A percentile compares a stretch with the other conserved stretches of the same genome.
These are phyloP conservation scores for Eimeria mitis DNA, from an alignment of 169 alveolate species.

Conservation along the genomic window DNA sequence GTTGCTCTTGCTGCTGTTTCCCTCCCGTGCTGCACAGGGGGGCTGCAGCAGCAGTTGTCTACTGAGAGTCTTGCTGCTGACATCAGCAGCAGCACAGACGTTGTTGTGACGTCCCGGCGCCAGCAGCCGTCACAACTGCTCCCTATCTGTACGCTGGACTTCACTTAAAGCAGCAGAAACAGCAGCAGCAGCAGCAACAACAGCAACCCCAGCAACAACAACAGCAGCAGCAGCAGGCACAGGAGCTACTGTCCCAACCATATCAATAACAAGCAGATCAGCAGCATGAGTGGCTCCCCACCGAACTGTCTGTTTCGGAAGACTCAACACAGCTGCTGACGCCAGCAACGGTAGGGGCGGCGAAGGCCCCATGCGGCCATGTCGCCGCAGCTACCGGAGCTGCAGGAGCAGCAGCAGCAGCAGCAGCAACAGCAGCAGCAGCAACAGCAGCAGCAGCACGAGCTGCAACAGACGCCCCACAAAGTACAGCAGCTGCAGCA, in stretches of 20 bases:
- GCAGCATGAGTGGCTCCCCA: not conserved
- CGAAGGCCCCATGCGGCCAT: constrained; percentile 15
- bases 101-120: not conserved
- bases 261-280: not conserved
- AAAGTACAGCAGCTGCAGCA: not conserved
- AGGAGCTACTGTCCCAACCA: not conserved
- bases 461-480: not conserved
- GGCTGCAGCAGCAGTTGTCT: not conserved
- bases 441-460: too few relatives aligned
- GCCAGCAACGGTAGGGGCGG: not conserved
- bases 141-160: not conserved
- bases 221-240: too few relatives aligned
- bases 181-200: not conserved
- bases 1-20: not conserved
- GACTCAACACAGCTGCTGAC: not conserved
- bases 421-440: not conserved
- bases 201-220: too few relatives aligned
- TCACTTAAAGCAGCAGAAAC: too few relatives aligned
- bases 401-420: constrained; percentile 12
- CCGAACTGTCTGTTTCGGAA: not conserved
- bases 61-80: not conserved
- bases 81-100: not conserved
- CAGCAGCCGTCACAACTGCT: not conserved
- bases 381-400: not conserved
- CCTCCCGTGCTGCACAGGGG: not conserved